Evolutionary conservation across 2,329 filamentous ascomycete species (phyloP), one percentile per base, ranked within the genome.

Genomic region (Arthroderma sp.): DNA sequence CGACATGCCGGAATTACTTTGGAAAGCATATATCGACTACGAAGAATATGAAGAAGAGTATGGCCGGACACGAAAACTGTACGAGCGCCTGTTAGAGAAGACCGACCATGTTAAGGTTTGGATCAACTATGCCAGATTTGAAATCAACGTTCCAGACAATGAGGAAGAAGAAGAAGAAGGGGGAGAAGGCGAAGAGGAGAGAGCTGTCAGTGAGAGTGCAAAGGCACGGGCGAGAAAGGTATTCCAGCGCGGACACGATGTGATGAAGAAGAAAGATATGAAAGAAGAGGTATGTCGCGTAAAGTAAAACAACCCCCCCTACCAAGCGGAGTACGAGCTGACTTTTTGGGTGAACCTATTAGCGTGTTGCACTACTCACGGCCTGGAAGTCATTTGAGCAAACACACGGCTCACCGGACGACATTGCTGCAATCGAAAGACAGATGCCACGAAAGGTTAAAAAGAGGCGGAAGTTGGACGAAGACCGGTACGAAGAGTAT

Each of bases 101-200:
- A 94, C 91, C n/a, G 82, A 91, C 58, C 91, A 98, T 60, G 87
- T 95, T 71, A 98, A 96, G 72, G 91, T 98, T 48, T 98, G 91
- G 91, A 94, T 91, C 64, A 89, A 85, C 62, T 98, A 89, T 66
- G 91, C 91, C n/a, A 85, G 93, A 62, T 96, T 98, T 59, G 91
- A 98, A 65, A 85, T 96, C 69, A 89, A 91, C 61, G 80, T 94
- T 0, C 86, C 87, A 38, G 87, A 94, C 46, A 75, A 71, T 8
- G 71, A 76, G 15, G 77, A 78, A 43, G 77, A 82, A 36, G 80
- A 74, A 22, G 73, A 73, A 6, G 72, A 71, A 3, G 40, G 33
- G 22, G 40, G 36, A 36, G 40, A 29, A 36, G 40, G 36, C 5
- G 69, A 75, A 15, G 67, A 81, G 66, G 75, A 74, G 46, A 64